These are phyloP conservation scores for Punica granatum DNA, from an alignment of 345 rosid genomes.

Conservation along the genomic window DNA sequence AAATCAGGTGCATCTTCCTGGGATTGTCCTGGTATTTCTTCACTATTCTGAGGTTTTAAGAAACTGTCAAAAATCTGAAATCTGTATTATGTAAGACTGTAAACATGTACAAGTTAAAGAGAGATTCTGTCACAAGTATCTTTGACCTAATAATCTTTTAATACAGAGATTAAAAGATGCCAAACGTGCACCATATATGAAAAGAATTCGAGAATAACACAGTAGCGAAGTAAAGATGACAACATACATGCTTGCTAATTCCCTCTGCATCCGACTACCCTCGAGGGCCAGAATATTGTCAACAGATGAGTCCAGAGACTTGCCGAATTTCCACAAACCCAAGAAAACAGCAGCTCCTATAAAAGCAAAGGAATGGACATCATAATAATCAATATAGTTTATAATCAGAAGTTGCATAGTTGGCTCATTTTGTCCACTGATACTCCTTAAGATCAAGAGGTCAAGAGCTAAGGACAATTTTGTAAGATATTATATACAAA, in stretches of 20 bases:
- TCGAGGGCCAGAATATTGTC: conserved; percentile 57
- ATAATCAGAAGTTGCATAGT: background rate
- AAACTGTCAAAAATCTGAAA: conserved; percentile 1
- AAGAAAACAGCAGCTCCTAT: conserved; percentile 36
- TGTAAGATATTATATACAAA: background rate
- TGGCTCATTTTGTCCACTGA: background rate
- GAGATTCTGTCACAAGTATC: background rate
- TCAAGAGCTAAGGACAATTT: background rate
- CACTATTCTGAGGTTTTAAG: conserved; percentile 38
- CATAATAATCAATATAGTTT: background rate
- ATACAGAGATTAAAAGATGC: background rate
- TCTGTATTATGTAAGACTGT: background rate
- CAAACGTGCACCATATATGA: background rate
- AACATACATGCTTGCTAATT: conserved; percentile 66
- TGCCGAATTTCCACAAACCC: conserved; percentile 28
- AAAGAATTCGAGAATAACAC: background rate
- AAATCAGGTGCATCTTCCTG: conserved; percentile 39
- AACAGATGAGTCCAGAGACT: conserved; percentile 34
- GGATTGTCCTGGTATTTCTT: conserved; percentile 44
- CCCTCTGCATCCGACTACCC: conserved; percentile 59
- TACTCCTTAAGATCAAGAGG: background rate
- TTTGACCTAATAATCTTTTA: background rate
- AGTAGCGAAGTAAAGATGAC: background rate
- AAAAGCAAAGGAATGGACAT: background rate
- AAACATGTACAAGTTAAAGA: conserved; percentile 5